phyloP scores from a whole-genome alignment of 2,329 filamentous ascomycete species.

The Cucurbitaria berberidis region DNA sequence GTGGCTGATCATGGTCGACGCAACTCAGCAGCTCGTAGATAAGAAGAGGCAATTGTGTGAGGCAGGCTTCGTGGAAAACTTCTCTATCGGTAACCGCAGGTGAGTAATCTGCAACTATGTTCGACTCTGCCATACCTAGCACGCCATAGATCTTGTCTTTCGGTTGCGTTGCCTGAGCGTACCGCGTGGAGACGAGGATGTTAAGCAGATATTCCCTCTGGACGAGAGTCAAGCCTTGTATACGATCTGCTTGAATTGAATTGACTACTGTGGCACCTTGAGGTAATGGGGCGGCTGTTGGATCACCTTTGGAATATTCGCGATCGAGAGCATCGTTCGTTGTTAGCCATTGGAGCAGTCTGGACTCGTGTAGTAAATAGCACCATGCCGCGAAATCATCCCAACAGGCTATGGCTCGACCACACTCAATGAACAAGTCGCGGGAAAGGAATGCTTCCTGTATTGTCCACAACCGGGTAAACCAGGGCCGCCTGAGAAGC shows the following conservation, averaged over 20 bases:
- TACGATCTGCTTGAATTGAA: constrained; percentile 19
- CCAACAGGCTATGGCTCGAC: constrained; percentile 20
- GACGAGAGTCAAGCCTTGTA: constrained; percentile 2
- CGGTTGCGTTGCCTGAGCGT: constrained; percentile 25
- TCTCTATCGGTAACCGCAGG: constrained; percentile 13
- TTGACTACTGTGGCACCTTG: constrained; percentile 11
- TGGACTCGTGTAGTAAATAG: constrained; percentile 10
- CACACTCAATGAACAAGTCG: constrained; percentile 24
- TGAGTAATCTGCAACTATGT: constrained; percentile 23
- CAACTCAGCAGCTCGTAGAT: constrained; percentile 25
- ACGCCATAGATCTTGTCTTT: constrained; percentile 38
- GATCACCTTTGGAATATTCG: not conserved
- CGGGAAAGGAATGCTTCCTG: constrained; percentile 31
- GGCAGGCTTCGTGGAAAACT: constrained; percentile 26
- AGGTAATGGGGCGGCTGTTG: not conserved
- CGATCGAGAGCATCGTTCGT: constrained; percentile 5
- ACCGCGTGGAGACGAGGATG: constrained; percentile 26
- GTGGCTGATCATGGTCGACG: constrained; percentile 28
- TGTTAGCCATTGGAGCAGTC: constrained; percentile 16
- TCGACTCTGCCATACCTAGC: constrained; percentile 20
- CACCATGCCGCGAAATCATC: constrained; percentile 32
- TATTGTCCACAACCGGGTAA: constrained; percentile 32
- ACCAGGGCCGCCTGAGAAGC: constrained; percentile 26
- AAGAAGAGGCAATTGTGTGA: constrained; percentile 9
- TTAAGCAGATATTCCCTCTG: constrained; percentile 12